Evolutionary conservation across 768 basidiomycete genomes (phyloP), one percentile per base, ranked within the genome.

Genomic region (Gloeophyllum trabeum): DNA sequence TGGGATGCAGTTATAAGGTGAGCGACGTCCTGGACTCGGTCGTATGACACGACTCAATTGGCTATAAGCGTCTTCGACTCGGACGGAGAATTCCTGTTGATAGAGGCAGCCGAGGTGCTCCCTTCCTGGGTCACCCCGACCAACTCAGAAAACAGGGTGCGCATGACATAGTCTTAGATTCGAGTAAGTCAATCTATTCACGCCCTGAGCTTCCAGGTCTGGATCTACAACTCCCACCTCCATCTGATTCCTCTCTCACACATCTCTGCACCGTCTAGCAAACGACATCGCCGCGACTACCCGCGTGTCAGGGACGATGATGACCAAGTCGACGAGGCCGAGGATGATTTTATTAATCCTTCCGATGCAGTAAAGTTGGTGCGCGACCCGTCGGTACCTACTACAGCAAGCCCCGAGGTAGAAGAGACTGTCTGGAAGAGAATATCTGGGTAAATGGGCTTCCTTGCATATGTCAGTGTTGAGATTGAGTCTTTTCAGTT

Each of bases 61-160:
- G 36, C 36, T 37, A 13, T 25, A 49, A 84, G 82, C 49, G 73
- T 83, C 10, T 79, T 74, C 45, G 96, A 99, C 63, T 82, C 84
- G 4, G 94, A 97, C 59, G 96, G 96, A 21, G 89, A 98, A 52
- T 97, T 98, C 55, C 63, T 98, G 35, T 70, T 99, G 43, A 98
- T 98, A 46, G 96, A 99, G 62, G 94, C 91, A 3, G 96, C 96
- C 18, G 85, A 96, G 40, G 72, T 67, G 22, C 64, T 99, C 12
- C 94, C 94, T 13, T 62, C 69, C 4, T 98, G 94, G 96, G 80
- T 96, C 36, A 84, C 81, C 22, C 96, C 94, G 12, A 69, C 79
- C 24, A 97, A 94, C 58, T 79, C 90, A 39, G 79, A 82, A 59
- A 94, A 98, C 64, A 80, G 96, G 69, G 92, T 93, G 64, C 65